Percentiles rank a stretch among this genome's conserved stretches.
phyloP scores from a whole-genome alignment of 1,139 yeast species.

The Lizanozyma gosingica region DNA sequence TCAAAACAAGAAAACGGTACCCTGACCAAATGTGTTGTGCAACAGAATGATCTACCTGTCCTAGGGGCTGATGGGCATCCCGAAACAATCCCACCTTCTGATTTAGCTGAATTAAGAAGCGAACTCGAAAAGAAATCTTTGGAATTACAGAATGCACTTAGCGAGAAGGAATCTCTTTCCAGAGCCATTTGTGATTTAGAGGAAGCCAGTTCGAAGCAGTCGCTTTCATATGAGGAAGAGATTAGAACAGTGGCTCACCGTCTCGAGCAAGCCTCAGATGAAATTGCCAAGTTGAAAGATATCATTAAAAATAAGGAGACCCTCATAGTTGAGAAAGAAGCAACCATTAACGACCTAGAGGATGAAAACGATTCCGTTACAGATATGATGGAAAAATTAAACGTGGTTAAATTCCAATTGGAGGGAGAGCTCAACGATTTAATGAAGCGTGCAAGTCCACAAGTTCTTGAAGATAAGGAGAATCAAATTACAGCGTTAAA shows the following conservation, averaged over 20 bases:
- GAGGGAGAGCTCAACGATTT: constrained; percentile 5
- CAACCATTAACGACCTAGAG: constrained; percentile 8
- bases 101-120: neutral
- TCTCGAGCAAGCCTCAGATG: neutral
- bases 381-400: constrained; percentile 6
- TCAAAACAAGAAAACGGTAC: constrained; percentile 2
- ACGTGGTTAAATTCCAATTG: constrained; percentile 6
- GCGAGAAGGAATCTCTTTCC: constrained; percentile 3
- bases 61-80: neutral
- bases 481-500: constrained; percentile 9
- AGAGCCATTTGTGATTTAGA: constrained; percentile 7
- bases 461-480: constrained; percentile 2
- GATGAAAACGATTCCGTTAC: constrained; percentile 7
- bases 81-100: neutral
- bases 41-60: neutral
- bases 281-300: constrained; percentile 8
- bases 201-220: constrained; percentile 10
- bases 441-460: constrained; percentile 4
- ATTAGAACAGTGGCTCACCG: neutral
- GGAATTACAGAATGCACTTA: constrained; percentile 4
- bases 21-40: constrained; percentile 3
- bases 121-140: constrained; percentile 1
- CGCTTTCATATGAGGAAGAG: constrained; percentile 5
- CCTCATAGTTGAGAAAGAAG: constrained; percentile 8
- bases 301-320: constrained; percentile 15